Percentiles rank a stretch among this genome's conserved stretches.
phyloP scores from a whole-genome alignment of 2,329 filamentous ascomycete species.

The Periconia macrospinosa region DNA sequence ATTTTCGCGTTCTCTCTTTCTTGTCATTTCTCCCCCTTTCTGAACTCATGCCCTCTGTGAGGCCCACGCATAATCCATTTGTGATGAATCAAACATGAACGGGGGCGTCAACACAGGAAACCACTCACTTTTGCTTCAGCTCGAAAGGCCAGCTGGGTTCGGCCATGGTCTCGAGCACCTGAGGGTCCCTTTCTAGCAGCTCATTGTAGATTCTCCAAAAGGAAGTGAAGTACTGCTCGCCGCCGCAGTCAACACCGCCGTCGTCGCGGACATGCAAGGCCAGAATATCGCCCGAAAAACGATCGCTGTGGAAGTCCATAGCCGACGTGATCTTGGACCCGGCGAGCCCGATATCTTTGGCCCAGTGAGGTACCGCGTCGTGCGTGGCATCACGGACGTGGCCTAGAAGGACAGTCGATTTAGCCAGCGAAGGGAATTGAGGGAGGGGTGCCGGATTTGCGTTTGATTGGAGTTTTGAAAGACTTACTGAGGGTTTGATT shows the following conservation, averaged over 20 bases:
- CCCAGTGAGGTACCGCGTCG: constrained; percentile 32
- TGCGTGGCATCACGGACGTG: constrained; percentile 42
- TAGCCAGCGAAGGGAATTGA: not conserved
- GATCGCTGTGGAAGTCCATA: constrained; percentile 43
- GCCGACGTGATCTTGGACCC: constrained; percentile 40
- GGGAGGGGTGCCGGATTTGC: not conserved
- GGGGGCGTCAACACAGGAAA: not conserved
- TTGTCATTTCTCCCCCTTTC: not conserved
- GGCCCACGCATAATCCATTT: not conserved
- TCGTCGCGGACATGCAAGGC: constrained; percentile 39
- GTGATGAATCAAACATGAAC: too few species aligned
- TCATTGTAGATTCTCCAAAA: constrained; percentile 43
- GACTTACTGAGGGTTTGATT: constrained; percentile 39
- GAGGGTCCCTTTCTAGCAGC: constrained; percentile 33
- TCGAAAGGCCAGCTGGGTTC: constrained; percentile 41
- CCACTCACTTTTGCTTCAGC: constrained; percentile 39
- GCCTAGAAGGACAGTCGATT: constrained; percentile 11
- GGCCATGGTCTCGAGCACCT: constrained; percentile 39
- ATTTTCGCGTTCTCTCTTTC: not conserved
- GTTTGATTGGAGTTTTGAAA: not conserved
- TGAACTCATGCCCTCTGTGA: not conserved
- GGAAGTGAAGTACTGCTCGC: constrained; percentile 36
- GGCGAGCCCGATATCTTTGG: constrained; percentile 39
- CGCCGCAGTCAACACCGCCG: constrained; percentile 31
- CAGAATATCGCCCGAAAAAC: constrained; percentile 41